These are phyloP conservation scores for Ganoderma leucocontextum DNA, from an alignment of 1,284 basidiomycete genomes.

Conservation along the genomic window DNA sequence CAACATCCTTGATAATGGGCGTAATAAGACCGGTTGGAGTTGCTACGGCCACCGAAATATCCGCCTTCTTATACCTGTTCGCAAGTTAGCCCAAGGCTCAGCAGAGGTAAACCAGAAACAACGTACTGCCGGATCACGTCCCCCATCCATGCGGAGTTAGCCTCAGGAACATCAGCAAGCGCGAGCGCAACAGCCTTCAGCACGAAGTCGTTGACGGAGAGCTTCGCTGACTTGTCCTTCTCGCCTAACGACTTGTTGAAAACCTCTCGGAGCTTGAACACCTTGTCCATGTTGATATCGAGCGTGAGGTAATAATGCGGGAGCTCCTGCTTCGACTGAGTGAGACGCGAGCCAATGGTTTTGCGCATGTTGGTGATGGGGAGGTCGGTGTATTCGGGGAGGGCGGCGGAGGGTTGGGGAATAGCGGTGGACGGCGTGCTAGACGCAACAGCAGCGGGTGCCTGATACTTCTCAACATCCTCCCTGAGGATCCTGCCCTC, in stretches of 20 bases:
- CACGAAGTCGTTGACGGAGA: slow-evolving; percentile 98
- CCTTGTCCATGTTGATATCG: slow-evolving; percentile 97
- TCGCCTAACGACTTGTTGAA: slow-evolving; percentile 93
- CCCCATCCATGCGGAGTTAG: slow-evolving; percentile 97
- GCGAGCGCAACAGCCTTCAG: slow-evolving; percentile 95
- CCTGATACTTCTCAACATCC: slow-evolving; percentile 92
- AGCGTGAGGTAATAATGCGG: slow-evolving; percentile 99
- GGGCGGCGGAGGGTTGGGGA: slow-evolving; percentile 50
- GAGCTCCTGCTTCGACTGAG: slow-evolving; percentile 91
- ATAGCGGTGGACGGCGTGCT: slow-evolving; percentile 51
- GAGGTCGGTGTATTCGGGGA: slow-evolving; percentile 86
- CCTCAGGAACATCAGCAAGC: slow-evolving; percentile 94
- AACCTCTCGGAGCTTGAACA: slow-evolving; percentile 92
- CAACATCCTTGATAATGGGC: slow-evolving; percentile 95
- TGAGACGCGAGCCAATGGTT: slow-evolving; percentile 89
- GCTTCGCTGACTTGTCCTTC: slow-evolving; percentile 87
- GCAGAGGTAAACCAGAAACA: not conserved
- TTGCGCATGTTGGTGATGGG: slow-evolving; percentile 97
- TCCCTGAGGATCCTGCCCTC: slow-evolving; percentile 93
- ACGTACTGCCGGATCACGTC: slow-evolving; percentile 91
- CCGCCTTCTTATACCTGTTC: slow-evolving; percentile 91
- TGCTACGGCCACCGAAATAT: slow-evolving; percentile 97
- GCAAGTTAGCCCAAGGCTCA: slow-evolving; percentile 8
- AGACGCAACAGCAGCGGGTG: slow-evolving; percentile 54
- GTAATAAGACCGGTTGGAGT: slow-evolving; percentile 98